Evolutionary conservation across 768 basidiomycete species (phyloP).

Genomic region (Kwoniella sp.): DNA sequence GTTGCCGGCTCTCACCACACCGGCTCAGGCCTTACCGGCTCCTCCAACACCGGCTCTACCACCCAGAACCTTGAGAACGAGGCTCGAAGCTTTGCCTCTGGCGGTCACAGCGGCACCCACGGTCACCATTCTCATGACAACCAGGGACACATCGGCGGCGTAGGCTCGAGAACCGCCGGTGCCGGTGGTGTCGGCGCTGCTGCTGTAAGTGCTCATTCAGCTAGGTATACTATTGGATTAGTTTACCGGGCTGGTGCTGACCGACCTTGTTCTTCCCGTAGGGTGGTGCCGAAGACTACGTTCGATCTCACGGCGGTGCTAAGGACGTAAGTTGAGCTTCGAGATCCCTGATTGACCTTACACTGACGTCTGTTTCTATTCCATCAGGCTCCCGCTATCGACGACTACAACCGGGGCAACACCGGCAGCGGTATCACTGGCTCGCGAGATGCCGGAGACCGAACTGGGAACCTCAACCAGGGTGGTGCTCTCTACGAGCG

Average conservation of each 20-base stretch:
- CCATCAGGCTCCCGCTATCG: neutral
- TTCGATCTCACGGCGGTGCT: constrained; percentile 13
- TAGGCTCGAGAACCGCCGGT: constrained; percentile 3
- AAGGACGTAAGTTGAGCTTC: constrained; percentile 2
- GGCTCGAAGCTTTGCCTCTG: neutral
- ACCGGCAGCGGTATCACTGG: neutral
- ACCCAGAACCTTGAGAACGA: neutral
- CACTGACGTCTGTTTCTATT: neutral
- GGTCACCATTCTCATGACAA: constrained; percentile 1
- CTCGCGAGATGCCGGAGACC: constrained; percentile 18
- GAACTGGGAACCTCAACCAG: constrained; percentile 32
- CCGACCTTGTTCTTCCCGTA: neutral
- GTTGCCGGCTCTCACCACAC: constrained; percentile 5
- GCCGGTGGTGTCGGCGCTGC: constrained; percentile 8
- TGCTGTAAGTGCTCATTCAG: constrained; percentile 1
- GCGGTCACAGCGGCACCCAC: constrained; percentile 5
- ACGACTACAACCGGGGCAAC: constrained; percentile 3
- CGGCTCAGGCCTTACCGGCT: constrained; percentile 14
- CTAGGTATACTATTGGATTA: too few relatives aligned
- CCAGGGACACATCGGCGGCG: neutral
- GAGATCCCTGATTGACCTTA: neutral
- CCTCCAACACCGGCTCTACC: neutral
- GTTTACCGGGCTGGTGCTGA: too few relatives aligned
- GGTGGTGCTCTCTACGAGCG: constrained; percentile 28
- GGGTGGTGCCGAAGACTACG: constrained; percentile 1